Conservation (phyloP, 2,329 filamentous ascomycete genomes). For the Paecilomyces sp. region DNA sequence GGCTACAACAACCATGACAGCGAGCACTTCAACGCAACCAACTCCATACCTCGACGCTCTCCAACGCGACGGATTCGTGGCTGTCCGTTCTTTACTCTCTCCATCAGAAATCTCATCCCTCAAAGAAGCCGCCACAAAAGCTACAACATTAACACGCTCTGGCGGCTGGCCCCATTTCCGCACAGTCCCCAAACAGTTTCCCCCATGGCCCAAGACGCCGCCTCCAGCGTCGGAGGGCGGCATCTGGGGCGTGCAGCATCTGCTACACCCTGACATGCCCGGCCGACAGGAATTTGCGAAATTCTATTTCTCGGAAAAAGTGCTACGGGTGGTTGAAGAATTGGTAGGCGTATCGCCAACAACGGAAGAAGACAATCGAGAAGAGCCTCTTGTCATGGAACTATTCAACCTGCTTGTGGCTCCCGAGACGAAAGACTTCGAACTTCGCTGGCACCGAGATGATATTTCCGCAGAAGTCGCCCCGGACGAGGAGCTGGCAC, state of each 20-base stretch:
- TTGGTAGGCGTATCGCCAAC: conserved; percentile 44
- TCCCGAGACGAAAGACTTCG: conserved; percentile 60
- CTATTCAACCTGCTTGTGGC: conserved; percentile 79
- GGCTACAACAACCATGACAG: neutral
- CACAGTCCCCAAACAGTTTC: conserved; percentile 84
- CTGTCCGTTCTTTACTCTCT: conserved; percentile 59
- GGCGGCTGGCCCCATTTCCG: conserved; percentile 76
- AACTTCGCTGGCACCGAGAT: conserved; percentile 78
- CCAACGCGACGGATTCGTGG: conserved; percentile 66
- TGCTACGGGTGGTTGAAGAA: conserved; percentile 58
- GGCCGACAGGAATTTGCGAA: conserved; percentile 55
- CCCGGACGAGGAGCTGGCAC: conserved; percentile 57
- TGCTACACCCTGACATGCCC: conserved; percentile 66
- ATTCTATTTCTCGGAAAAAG: conserved; percentile 63
- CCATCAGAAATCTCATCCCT: conserved; percentile 51
- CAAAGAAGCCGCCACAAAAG: conserved; percentile 51
- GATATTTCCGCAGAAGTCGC: conserved; percentile 64
- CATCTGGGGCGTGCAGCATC: conserved; percentile 86
- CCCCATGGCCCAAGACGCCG: conserved; percentile 64
- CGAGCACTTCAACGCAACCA: conserved; percentile 6
- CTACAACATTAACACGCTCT: conserved; percentile 56
- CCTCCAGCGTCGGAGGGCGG: conserved; percentile 46
- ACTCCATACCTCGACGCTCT: conserved; percentile 48
- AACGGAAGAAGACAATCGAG: conserved; percentile 29
- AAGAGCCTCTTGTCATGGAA: conserved; percentile 72